These are phyloP conservation scores for Pelomyxa schiedti DNA, from an alignment of 78 protist genomes.

Conservation along the genomic window DNA sequence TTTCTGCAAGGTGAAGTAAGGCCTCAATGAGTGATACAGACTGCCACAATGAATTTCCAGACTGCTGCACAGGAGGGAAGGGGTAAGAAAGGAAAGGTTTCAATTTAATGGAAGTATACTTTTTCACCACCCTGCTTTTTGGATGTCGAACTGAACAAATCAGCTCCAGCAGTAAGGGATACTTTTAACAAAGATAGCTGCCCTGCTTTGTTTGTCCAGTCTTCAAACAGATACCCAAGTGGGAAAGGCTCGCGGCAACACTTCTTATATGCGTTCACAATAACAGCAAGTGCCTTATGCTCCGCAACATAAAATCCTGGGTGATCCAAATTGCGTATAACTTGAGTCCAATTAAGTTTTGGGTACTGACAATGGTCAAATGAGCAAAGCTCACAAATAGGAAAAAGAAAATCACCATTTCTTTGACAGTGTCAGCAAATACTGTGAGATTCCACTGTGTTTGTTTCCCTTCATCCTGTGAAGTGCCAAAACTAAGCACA, in stretches of 20 bases:
- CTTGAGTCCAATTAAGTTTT: conserved; percentile 24
- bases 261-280: conserved; percentile 25
- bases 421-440: conserved; percentile 27
- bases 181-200: conserved; percentile 36
- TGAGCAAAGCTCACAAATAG: neutral
- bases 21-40: conserved; percentile 42
- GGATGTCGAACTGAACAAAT: conserved; percentile 21
- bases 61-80: neutral
- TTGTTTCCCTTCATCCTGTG: neutral
- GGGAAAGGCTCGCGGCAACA: conserved; percentile 43
- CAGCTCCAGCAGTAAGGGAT: conserved; percentile 25
- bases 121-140: conserved; percentile 13
- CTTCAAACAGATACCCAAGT: conserved; percentile 23
- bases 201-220: conserved; percentile 39
- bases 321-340: conserved; percentile 35
- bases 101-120: neutral
- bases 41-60: conserved; percentile 34
- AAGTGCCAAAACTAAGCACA: conserved; percentile 3
- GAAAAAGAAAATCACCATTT: neutral
- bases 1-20: conserved; percentile 22
- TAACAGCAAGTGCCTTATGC: conserved; percentile 24
- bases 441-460: conserved; percentile 27
- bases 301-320: conserved; percentile 21
- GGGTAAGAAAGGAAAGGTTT: neutral
- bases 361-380: neutral